Conservation (phyloP, 1,284 basidiomycete genomes). For the Mycosarcoma maydis region DNA sequence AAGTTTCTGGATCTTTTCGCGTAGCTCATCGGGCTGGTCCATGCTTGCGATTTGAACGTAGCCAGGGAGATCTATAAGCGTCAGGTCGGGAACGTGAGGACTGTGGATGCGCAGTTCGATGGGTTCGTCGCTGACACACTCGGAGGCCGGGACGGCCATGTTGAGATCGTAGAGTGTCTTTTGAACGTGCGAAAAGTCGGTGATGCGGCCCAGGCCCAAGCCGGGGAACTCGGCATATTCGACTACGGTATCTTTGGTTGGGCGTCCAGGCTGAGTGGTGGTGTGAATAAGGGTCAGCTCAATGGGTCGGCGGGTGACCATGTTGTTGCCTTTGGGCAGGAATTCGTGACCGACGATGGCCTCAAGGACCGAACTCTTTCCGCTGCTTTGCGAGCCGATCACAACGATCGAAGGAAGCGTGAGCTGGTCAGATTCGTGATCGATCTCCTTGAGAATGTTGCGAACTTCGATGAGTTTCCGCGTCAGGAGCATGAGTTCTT, state of each 20-base stretch:
- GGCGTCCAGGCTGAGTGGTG: conserved; percentile 24
- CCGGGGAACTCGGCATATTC: conserved; percentile 96
- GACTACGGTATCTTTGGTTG: conserved; percentile 70
- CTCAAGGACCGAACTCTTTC: conserved; percentile 96
- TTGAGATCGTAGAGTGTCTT: conserved; percentile 93
- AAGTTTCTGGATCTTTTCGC: conserved; percentile 86
- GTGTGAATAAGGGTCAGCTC: conserved; percentile 97
- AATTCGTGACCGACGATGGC: conserved; percentile 98
- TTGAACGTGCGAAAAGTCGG: conserved; percentile 89
- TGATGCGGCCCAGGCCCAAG: conserved; percentile 85
- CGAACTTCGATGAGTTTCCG: conserved; percentile 95
- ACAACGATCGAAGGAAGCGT: conserved; percentile 97
- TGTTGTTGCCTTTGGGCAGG: conserved; percentile 97
- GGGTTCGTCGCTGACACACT: conserved; percentile 91
- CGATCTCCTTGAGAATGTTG: conserved; percentile 89
- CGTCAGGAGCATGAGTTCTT: conserved; percentile 85
- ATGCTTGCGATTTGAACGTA: conserved; percentile 95
- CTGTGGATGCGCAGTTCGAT: conserved; percentile 97
- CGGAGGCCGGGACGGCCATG: conserved; percentile 84
- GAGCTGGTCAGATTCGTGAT: conserved; percentile 82
- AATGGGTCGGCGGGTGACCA: conserved; percentile 98
- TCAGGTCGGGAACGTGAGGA: conserved; percentile 93
- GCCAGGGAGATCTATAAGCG: conserved; percentile 94
- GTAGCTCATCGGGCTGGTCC: conserved; percentile 93
- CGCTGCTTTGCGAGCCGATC: conserved; percentile 96